Percentiles rank a stretch among this genome's conserved stretches.
These are phyloP conservation scores for Vanrija pseudolonga DNA, from an alignment of 1,284 basidiomycete genomes.

Conservation along the genomic window DNA sequence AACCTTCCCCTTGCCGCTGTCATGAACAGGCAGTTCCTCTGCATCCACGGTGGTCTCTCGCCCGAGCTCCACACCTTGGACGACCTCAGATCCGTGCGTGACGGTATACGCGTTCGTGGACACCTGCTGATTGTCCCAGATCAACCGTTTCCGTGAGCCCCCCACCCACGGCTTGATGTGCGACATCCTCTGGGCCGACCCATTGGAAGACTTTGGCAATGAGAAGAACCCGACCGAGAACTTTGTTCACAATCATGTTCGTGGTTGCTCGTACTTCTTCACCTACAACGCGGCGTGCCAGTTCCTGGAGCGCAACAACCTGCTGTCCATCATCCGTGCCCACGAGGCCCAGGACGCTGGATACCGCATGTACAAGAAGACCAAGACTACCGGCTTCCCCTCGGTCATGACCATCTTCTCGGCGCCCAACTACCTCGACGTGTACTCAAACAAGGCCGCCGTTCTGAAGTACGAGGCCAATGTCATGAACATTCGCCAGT, in stretches of 20 bases:
- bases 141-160: slow-evolving; percentile 92
- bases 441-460: slow-evolving; percentile 95
- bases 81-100: slow-evolving; percentile 69
- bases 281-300: slow-evolving; percentile 92
- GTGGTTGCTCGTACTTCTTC: slow-evolving; percentile 95
- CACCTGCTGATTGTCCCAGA: slow-evolving; percentile 50
- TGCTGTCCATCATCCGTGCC: slow-evolving; percentile 90
- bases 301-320: slow-evolving; percentile 88
- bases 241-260: slow-evolving; percentile 88
- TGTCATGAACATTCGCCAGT: slow-evolving; percentile 84
- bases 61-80: slow-evolving; percentile 88
- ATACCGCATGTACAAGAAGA: slow-evolving; percentile 96
- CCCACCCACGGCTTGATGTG: slow-evolving; percentile 93
- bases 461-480: slow-evolving; percentile 96
- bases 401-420: slow-evolving; percentile 97
- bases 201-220: slow-evolving; percentile 86
- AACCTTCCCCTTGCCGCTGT: slow-evolving; percentile 84
- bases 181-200: slow-evolving; percentile 92
- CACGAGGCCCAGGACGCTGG: slow-evolving; percentile 96
- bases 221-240: slow-evolving; percentile 76
- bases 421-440: slow-evolving; percentile 91
- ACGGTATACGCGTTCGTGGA: not conserved
- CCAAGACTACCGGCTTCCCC: slow-evolving; percentile 81
- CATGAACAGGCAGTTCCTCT: slow-evolving; percentile 97
- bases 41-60: slow-evolving; percentile 88